phyloP scores from a whole-genome alignment of 2,329 filamentous ascomycete species.

The Coniochaeta ligniaria region DNA sequence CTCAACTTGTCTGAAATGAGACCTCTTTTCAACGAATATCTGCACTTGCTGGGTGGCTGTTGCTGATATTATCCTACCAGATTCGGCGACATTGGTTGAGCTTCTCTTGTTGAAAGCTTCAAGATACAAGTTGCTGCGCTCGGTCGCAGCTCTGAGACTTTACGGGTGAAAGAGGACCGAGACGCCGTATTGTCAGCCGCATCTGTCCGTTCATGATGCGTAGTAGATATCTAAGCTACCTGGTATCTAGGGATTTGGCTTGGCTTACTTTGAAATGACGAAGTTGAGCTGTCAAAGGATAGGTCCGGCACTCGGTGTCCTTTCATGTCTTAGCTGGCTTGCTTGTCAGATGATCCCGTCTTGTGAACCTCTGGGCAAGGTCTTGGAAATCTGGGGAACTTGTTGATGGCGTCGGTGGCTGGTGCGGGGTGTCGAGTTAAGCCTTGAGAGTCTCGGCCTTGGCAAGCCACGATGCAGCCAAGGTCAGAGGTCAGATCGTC shows the following conservation, averaged over 20 bases:
- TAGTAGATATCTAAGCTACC: background rate
- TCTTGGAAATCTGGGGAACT: background rate
- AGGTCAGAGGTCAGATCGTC: background rate
- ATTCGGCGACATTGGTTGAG: background rate
- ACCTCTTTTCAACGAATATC: background rate
- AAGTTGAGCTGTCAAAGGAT: background rate
- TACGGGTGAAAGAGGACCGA: background rate
- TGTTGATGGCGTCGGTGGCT: background rate
- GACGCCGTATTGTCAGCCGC: background rate
- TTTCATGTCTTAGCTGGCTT: background rate
- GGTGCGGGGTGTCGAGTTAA: background rate
- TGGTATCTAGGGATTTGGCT: background rate
- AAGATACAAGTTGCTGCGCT: background rate
- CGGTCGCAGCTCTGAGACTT: background rate
- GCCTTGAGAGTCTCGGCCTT: background rate
- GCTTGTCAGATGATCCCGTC: background rate
- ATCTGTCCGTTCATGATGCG: background rate
- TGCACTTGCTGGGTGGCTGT: background rate
- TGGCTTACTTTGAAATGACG: background rate
- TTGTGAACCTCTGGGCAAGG: background rate
- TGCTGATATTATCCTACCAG: background rate
- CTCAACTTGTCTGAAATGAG: constrained; percentile 21
- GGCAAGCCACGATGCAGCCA: background rate
- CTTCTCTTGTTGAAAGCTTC: background rate
- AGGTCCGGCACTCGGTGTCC: background rate